A percentile compares a stretch with the other conserved stretches of the same genome.
Evolutionary conservation across 768 basidiomycete species (phyloP).

Genomic region (Boletellus emodensis): DNA sequence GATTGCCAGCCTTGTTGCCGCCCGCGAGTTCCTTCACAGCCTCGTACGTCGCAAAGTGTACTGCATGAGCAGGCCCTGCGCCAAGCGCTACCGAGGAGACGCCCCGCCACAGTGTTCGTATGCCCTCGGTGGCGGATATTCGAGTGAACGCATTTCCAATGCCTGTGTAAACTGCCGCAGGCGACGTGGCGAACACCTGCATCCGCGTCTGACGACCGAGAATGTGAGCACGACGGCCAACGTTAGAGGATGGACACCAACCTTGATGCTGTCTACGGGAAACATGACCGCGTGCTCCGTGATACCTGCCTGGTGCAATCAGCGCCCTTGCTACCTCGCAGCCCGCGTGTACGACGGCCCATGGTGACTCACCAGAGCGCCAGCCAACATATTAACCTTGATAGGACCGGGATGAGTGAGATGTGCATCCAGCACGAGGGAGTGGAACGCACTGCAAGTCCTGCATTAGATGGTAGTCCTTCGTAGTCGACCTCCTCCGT

Average conservation of each 20-base stretch:
- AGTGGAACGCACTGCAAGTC: constrained; percentile 53
- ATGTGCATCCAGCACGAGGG: constrained; percentile 9
- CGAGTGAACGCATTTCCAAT: constrained; percentile 88
- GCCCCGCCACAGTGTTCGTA: constrained; percentile 89
- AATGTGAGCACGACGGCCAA: constrained; percentile 1
- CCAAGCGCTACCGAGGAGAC: constrained; percentile 94
- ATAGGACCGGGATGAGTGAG: constrained; percentile 11
- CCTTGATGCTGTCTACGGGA: constrained; percentile 98
- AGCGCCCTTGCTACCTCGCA: constrained; percentile 4
- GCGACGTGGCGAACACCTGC: constrained; percentile 92
- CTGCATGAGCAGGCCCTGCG: constrained; percentile 96
- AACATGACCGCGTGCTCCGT: constrained; percentile 99
- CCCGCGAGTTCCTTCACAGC: constrained; percentile 90
- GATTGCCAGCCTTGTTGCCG: constrained; percentile 72
- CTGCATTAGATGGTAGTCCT: constrained; percentile 68
- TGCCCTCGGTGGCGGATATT: constrained; percentile 92
- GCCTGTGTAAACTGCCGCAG: constrained; percentile 81
- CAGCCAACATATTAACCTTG: constrained; percentile 95
- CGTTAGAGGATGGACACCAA: constrained; percentile 34
- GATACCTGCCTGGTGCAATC: constrained; percentile 80
- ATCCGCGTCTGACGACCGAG: constrained; percentile 76
- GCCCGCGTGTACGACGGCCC: background rate
- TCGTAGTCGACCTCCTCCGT: constrained; percentile 59
- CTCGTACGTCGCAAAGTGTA: constrained; percentile 96
- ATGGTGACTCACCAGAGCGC: constrained; percentile 72